Conservation (phyloP, 768 basidiomycete genomes). For the Psilocybe tampanensis region DNA sequence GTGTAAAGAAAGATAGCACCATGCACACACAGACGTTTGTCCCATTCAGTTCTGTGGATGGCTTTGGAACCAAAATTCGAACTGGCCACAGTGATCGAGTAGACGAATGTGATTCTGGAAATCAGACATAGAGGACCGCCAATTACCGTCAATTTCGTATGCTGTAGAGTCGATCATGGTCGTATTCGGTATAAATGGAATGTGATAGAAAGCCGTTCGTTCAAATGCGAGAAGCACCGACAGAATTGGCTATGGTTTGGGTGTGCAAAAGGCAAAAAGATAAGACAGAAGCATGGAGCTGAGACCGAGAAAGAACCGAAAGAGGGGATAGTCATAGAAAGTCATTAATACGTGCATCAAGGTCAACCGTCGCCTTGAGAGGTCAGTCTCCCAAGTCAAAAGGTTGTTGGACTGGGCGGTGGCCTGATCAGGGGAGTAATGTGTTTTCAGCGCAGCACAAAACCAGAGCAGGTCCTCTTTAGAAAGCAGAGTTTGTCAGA, state of each 20-base stretch:
- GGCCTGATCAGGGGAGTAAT: too few species aligned
- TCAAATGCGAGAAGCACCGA: neutral
- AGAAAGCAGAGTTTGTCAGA: too few species aligned
- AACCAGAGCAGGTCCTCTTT: neutral
- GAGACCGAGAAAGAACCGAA: neutral
- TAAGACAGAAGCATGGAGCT: neutral
- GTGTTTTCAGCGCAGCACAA: neutral
- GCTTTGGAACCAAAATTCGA: neutral
- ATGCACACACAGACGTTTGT: neutral
- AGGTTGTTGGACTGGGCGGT: neutral
- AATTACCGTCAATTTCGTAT: neutral
- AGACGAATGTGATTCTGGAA: neutral
- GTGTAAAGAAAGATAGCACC: neutral
- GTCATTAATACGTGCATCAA: neutral
- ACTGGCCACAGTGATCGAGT: neutral
- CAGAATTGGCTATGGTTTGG: neutral
- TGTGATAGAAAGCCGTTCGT: neutral
- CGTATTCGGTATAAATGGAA: too few species aligned
- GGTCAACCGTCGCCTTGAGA: neutral
- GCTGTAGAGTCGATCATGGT: too few species aligned
- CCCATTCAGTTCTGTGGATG: neutral
- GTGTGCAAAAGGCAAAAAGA: neutral
- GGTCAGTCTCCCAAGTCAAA: neutral
- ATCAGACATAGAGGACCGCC: too few species aligned
- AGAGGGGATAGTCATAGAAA: neutral